These are phyloP conservation scores for Phytophthora melonis DNA, from an alignment of 352 stramenopile genomes.

Conservation along the genomic window DNA sequence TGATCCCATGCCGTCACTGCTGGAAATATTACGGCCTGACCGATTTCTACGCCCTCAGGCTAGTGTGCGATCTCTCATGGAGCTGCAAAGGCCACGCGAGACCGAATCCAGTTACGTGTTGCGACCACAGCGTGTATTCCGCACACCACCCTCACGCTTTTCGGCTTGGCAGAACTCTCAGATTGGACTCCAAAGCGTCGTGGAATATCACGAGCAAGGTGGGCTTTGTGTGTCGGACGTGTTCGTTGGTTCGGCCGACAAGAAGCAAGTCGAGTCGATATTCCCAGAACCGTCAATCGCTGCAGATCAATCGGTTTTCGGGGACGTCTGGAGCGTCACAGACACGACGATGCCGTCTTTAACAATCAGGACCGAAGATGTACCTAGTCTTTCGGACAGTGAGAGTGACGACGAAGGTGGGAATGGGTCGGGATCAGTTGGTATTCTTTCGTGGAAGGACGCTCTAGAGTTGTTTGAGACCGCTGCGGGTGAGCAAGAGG, in stretches of 20 bases:
- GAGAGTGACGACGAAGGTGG: constrained; percentile 74
- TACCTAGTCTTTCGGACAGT: constrained; percentile 76
- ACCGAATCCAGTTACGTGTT: constrained; percentile 60
- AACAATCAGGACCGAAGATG: constrained; percentile 42
- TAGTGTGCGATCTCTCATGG: constrained; percentile 58
- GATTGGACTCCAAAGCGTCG: constrained; percentile 54
- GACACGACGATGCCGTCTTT: constrained; percentile 44
- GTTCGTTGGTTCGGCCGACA: constrained; percentile 27
- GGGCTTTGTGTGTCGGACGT: constrained; percentile 37
- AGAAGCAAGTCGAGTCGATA: constrained; percentile 28
- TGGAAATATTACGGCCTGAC: constrained; percentile 57
- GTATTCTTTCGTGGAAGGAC: constrained; percentile 22
- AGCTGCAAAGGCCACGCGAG: constrained; percentile 49
- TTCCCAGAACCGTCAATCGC: constrained; percentile 1
- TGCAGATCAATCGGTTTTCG: constrained; percentile 25
- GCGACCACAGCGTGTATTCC: constrained; percentile 60
- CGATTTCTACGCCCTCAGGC: constrained; percentile 63
- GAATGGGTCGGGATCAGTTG: constrained; percentile 12
- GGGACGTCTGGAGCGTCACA: constrained; percentile 59
- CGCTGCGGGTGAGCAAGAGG: constrained; percentile 42
- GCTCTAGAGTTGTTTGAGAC: constrained; percentile 34
- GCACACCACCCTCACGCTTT: constrained; percentile 48
- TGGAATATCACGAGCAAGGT: constrained; percentile 23
- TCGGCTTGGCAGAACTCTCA: constrained; percentile 41
- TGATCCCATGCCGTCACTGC: constrained; percentile 36